Evolutionary conservation across 2,329 filamentous ascomycete genomes (phyloP), one percentile per base, ranked within the genome.

Genomic region (Ilyonectria sp.): DNA sequence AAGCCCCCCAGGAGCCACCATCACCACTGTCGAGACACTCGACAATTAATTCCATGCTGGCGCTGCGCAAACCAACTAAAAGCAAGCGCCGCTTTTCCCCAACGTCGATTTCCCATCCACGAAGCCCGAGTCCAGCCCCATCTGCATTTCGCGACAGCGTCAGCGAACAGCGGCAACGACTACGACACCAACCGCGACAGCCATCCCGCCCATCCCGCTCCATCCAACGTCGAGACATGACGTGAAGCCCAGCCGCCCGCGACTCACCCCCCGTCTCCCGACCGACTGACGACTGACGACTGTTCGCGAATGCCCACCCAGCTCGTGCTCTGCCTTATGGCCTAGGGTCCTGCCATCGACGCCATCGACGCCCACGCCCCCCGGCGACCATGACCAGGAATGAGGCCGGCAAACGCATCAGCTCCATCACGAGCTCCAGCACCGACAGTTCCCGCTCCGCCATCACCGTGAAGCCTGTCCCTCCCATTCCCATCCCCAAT

Each of bases 381-480:
- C 71, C 75, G 79, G 81, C 81, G 82, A 89, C 82, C 81, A 93
- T 93, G 91, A 89, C 90, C 82, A 89, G 87, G 82, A 88, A 91
- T 84, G 90, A 92, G 79, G 83, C 84, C 76, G 82, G 82, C 76
- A 85, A 86, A 82, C 91, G 90, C 82, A 88, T 91, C 86, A 80
- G 78, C 79, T 81, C 80, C 58, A 63, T 76, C 69, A 79, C 79
- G 75, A 79, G 76, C 75, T 75, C 73, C 70, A 90, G 87, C 82
- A 88, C 87, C 76, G 87, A 90, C 75, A 93, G 90, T 83, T 89
- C 87, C 81, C 87, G 87, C 75, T 93, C 91, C 69, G 87, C 86
- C 77, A 87, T 89, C 76, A 94, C 92, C 44, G 83, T 90, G 72
- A 90, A 86, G 80, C 85, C 85, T 66, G 63, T 43, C 81, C 80